These are phyloP conservation scores for Backusella tuberculispora DNA, from an alignment of 192 early-diverging fungal genomes.

Conservation along the genomic window DNA sequence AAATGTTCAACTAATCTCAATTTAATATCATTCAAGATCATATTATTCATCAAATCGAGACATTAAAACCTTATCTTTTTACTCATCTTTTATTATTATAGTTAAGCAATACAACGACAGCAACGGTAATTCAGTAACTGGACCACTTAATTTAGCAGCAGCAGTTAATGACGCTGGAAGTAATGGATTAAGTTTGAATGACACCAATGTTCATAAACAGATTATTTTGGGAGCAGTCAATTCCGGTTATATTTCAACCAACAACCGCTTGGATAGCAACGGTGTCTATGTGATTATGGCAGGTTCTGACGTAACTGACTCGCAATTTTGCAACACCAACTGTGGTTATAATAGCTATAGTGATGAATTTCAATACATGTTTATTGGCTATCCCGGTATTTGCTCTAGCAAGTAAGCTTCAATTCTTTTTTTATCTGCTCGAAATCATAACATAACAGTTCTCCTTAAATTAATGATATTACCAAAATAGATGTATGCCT, in stretches of 20 bases:
- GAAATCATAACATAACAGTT: too few relatives aligned
- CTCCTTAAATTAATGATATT: background rate
- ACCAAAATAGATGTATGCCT: conserved; percentile 34
- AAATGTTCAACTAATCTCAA: background rate
- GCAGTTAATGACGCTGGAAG: conserved; percentile 37
- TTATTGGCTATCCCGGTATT: conserved; percentile 41
- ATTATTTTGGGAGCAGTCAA: conserved; percentile 41
- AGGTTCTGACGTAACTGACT: conserved; percentile 32
- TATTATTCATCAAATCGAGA: background rate
- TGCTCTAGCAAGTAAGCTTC: conserved; percentile 29
- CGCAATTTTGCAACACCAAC: conserved; percentile 33
- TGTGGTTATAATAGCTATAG: conserved; percentile 39
- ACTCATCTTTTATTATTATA: background rate
- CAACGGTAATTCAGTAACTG: conserved; percentile 37
- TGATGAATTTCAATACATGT: conserved; percentile 41
- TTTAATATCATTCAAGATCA: background rate
- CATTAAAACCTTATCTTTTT: background rate
- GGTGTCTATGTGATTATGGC: conserved; percentile 42
- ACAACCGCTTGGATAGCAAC: conserved; percentile 34
- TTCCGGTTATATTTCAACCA: conserved; percentile 34
- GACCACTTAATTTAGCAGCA: conserved; percentile 39
- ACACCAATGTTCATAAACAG: conserved; percentile 24
- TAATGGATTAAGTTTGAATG: conserved; percentile 27
- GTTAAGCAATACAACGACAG: conserved; percentile 38
- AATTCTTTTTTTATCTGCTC: background rate